These are phyloP conservation scores for Boletus bicolor DNA, from an alignment of 768 basidiomycete species.

Conservation along the genomic window DNA sequence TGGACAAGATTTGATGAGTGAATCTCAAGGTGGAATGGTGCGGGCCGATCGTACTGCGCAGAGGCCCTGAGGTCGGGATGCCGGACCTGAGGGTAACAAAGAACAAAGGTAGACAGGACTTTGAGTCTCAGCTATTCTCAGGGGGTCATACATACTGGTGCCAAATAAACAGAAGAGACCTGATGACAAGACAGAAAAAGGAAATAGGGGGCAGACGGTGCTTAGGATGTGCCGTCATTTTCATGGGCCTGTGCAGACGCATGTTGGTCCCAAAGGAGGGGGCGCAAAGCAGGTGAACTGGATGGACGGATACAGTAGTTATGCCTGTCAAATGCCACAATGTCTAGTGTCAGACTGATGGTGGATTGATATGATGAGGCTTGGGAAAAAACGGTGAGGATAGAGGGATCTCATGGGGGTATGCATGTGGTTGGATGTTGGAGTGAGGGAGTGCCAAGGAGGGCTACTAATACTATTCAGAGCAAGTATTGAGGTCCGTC, in stretches of 20 bases:
- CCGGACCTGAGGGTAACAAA: neutral
- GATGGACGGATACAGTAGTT: neutral
- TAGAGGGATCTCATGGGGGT: neutral
- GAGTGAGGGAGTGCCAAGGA: no score
- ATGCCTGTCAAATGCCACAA: neutral
- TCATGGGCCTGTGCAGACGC: constrained; percentile 6
- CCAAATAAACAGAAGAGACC: neutral
- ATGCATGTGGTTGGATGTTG: neutral
- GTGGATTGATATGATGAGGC: neutral
- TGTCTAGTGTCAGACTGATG: neutral
- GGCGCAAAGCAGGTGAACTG: constrained; percentile 8
- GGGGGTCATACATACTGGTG: constrained; percentile 1
- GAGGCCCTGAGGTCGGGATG: neutral
- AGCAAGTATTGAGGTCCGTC: constrained; percentile 8
- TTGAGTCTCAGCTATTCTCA: constrained; percentile 5
- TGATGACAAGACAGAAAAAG: constrained; percentile 7
- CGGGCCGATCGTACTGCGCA: neutral
- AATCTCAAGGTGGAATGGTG: neutral
- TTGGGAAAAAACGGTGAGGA: neutral
- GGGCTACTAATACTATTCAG: neutral
- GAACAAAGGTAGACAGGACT: neutral
- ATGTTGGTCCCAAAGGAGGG: constrained; percentile 11
- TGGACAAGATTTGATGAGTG: neutral
- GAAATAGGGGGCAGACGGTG: constrained; percentile 3
- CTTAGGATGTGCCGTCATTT: constrained; percentile 9